Base-by-base conservation (phyloP, 495 filamentous ascomycete genomes). In the Hyaloscypha finlandica region DNA sequence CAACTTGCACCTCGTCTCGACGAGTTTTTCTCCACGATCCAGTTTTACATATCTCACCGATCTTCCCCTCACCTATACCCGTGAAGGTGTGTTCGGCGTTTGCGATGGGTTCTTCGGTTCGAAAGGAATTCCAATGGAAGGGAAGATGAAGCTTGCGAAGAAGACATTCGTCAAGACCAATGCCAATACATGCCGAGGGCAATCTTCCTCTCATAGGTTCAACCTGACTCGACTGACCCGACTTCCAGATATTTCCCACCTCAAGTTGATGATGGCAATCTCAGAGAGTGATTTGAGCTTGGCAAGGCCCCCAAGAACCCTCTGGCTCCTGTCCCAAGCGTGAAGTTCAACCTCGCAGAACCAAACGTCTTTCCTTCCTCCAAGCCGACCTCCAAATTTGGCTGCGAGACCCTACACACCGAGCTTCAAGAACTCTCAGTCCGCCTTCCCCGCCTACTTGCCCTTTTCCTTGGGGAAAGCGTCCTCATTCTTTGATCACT, bases 271-370 rank as follows among this genome's bases (percentile, higher is more conserved):
- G 65, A 70, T 22, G 77, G 79, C 61, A 81, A 81, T 48, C 71
- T 81, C 25, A 83, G 82, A 68, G 80, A 82, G 70, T 80, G 80
- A 3, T 82, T 84, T 68, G 81, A 83, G 62, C 76, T 81, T 37
- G 81, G 81, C 14, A n/a, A 63, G 53, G 1, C 67, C 68, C 39
- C 29, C 62, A 51, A 9, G 31, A 22, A 54, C 2, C 25, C 52
- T 37, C 35, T 65, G 29, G 32, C 61, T 6, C 30, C 54, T 1
- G 16, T 60, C 0, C 64, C 67, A 25, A 67, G 30, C 6, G 48
- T 66, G 6, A 74, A 74, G 45, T 77, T 81, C 74, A 70, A 79
- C 60, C 71, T 84, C 14, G 71, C 76, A 9, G 81, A 81, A 65
- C 67, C 76, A 0, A 84, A 82, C 61, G 73, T 81, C 51, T 82